These are phyloP conservation scores for Schizochytrium sp. DNA, from an alignment of 108 stramenopile genomes.

Conservation along the genomic window DNA sequence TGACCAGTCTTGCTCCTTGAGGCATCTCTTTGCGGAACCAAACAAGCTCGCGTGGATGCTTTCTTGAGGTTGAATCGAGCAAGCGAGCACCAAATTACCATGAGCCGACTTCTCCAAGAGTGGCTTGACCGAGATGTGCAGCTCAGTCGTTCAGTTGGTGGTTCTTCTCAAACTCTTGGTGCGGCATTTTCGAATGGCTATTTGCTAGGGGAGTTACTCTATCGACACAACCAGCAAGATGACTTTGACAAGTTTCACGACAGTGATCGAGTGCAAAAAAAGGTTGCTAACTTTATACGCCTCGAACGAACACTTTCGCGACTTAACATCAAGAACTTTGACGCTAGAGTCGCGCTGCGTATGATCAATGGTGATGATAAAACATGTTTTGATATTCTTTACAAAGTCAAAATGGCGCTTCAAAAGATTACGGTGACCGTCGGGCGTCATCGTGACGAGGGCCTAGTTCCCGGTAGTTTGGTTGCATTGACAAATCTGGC, in stretches of 20 bases:
- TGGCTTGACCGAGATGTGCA: conserved; percentile 66
- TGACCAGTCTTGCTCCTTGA: too few species aligned
- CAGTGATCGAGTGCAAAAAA: neutral
- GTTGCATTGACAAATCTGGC: conserved; percentile 26
- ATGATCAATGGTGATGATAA: conserved; percentile 33
- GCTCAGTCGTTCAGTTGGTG: conserved; percentile 36
- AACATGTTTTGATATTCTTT: conserved; percentile 29
- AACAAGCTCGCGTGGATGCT: too few species aligned
- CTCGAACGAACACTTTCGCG: conserved; percentile 34
- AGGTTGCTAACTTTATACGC: conserved; percentile 52
- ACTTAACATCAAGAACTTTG: conserved; percentile 41
- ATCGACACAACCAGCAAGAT: conserved; percentile 61
- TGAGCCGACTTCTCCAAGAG: conserved; percentile 59
- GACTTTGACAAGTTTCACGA: conserved; percentile 56
- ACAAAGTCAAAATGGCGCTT: conserved; percentile 34
- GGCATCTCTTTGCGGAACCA: too few species aligned
- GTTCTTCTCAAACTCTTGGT: neutral
- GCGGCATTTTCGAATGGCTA: conserved; percentile 40
- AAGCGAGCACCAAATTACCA: neutral
- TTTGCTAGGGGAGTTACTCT: conserved; percentile 63
- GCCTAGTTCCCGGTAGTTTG: conserved; percentile 40
- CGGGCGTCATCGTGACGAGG: conserved; percentile 16
- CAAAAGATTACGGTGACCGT: conserved; percentile 9
- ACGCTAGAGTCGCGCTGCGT: conserved; percentile 32
- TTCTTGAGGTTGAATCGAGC: too few species aligned